phyloP scores from a whole-genome alignment of 495 filamentous ascomycete species.

The Aspergillus funiculosus region DNA sequence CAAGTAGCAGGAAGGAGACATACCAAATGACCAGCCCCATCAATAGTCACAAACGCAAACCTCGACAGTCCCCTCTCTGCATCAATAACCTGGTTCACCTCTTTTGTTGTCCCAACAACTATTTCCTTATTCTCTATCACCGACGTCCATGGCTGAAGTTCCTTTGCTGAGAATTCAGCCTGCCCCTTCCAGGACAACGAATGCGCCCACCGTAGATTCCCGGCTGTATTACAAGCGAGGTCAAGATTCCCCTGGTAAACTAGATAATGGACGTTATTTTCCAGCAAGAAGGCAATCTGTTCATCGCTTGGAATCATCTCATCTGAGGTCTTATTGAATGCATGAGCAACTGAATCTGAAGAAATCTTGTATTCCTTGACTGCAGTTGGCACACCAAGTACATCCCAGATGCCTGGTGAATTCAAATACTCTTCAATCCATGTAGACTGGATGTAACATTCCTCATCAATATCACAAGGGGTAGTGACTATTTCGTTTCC shows the following conservation, averaged over 20 bases:
- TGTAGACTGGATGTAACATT: constrained; percentile 33
- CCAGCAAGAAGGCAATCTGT: constrained; percentile 31
- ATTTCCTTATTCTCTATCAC: constrained; percentile 15
- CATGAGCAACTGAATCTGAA: constrained; percentile 16
- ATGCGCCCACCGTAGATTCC: constrained; percentile 36
- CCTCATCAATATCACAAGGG: constrained; percentile 29
- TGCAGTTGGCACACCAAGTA: constrained; percentile 25
- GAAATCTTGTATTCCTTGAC: constrained; percentile 24
- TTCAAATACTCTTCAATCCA: constrained; percentile 35
- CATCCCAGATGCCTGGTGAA: constrained; percentile 25
- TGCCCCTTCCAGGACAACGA: constrained; percentile 42
- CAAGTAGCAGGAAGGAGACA: background rate
- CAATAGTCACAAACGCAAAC: constrained; percentile 28
- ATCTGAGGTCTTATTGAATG: constrained; percentile 30
- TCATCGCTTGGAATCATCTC: constrained; percentile 18
- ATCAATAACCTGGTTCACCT: constrained; percentile 11
- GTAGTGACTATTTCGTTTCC: constrained; percentile 27
- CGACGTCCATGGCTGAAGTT: constrained; percentile 30
- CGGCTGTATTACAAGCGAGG: constrained; percentile 43
- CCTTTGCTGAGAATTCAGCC: constrained; percentile 34
- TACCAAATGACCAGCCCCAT: constrained; percentile 26
- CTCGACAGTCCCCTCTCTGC: constrained; percentile 5
- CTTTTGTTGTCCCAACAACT: constrained; percentile 21
- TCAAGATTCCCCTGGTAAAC: constrained; percentile 46
- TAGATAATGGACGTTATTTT: constrained; percentile 33